Base-by-base conservation (phyloP, 2,329 filamentous ascomycete genomes). In the Pseudopyricularia javanii region DNA sequence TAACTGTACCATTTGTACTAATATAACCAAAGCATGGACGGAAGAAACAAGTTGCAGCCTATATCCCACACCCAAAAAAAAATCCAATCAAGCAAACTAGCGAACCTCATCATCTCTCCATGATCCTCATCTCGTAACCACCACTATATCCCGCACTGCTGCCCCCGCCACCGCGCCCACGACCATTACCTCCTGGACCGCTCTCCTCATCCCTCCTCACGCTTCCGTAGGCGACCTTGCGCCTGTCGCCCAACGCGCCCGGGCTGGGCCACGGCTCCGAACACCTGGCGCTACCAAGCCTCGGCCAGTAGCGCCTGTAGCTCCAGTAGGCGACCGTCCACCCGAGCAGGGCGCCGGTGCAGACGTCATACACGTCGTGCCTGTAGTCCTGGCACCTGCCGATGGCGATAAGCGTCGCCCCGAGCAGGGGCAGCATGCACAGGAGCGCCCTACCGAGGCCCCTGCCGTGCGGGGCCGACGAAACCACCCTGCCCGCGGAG, bases 301-400 rank as follows among this genome's bases (percentile, higher is more conserved):
- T 65, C 7, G 81, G 82, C 73, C 79, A 85, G 62, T 84, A 82
- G 57, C 80, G 68, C 56, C 81, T 69, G 61, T 86, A 86, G 57
- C 78, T 84, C 73, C 81, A 85, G 61, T 81, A 81, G 3, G 81
- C 77, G 30, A 85, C 67, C 4, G 68, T 64, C 63, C 76, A 76
- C 3, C 83, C 84, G 14, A 87, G 68, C 26, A 77, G 63, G 0
- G 78, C 77, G 0, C 84, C 83, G 6, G 77, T 73, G 50, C 74
- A 77, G 12, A 87, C 82, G 60, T 87, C 83, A 56, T 83, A 85
- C 2, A 85, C 82, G 57, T 87, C 83, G 59, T 88, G 83, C 49
- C 84, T 70, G 61, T 87, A 86, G 64, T 86, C 83, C 65, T 86
- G 76, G 58, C 80, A 84, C 7, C 84, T 72, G 47, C 80, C 83